These are phyloP conservation scores for Globisporangium splendens DNA, from an alignment of 352 stramenopile species.

Conservation along the genomic window DNA sequence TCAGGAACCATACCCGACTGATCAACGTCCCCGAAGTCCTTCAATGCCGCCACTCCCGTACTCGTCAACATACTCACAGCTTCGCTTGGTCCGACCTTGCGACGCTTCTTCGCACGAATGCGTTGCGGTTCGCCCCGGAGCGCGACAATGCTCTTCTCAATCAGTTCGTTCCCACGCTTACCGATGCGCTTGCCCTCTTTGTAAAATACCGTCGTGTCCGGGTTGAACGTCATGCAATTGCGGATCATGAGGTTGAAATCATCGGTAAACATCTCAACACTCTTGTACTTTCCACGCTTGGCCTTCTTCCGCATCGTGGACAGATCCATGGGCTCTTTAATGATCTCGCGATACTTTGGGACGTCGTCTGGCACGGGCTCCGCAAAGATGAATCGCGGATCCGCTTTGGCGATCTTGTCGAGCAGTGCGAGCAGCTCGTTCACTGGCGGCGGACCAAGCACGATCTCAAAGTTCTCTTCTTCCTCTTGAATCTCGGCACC, in stretches of 20 bases:
- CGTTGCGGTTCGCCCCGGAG: constrained; percentile 70
- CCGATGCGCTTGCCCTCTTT: constrained; percentile 85
- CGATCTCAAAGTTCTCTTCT: constrained; percentile 79
- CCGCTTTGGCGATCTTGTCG: constrained; percentile 79
- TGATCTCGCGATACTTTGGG: constrained; percentile 78
- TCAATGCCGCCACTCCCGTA: constrained; percentile 51
- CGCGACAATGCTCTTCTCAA: constrained; percentile 59
- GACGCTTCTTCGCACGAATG: constrained; percentile 74
- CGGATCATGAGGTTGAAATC: constrained; percentile 87
- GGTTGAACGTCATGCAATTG: constrained; percentile 86
- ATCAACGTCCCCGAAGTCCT: constrained; percentile 70
- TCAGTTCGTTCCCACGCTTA: constrained; percentile 76
- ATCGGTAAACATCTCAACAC: constrained; percentile 64
- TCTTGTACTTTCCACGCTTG: constrained; percentile 80
- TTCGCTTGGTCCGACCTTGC: constrained; percentile 61
- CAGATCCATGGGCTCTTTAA: constrained; percentile 84
- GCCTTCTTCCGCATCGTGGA: constrained; percentile 80
- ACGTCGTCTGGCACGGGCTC: constrained; percentile 84
- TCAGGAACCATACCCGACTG: constrained; percentile 82
- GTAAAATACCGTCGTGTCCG: constrained; percentile 84
- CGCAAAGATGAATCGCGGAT: constrained; percentile 78
- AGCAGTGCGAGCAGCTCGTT: constrained; percentile 64
- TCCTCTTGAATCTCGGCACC: constrained; percentile 55
- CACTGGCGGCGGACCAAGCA: constrained; percentile 68
- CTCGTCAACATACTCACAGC: constrained; percentile 73